Conservation (phyloP, 495 filamentous ascomycete genomes). For the Bathelium albidoporum region DNA sequence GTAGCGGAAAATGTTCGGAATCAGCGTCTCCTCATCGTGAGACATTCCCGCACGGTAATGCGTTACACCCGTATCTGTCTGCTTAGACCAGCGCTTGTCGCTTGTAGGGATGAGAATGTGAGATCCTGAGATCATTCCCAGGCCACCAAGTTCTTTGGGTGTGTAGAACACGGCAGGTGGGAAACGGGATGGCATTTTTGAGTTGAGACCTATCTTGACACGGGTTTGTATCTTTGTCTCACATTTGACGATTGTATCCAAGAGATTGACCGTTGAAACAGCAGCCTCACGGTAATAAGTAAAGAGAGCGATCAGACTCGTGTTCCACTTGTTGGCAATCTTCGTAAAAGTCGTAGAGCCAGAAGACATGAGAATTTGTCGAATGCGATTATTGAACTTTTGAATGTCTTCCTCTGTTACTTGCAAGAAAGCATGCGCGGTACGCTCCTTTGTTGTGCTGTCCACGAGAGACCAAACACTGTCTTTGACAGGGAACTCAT, state of each 20-base stretch:
- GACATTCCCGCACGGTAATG: slow-evolving; percentile 98
- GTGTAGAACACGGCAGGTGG: slow-evolving; percentile 99
- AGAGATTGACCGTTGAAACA: slow-evolving; percentile 88
- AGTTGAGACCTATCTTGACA: slow-evolving; percentile 98
- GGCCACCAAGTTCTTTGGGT: slow-evolving; percentile 92
- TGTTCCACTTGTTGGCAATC: slow-evolving; percentile 99
- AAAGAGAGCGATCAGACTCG: slow-evolving; percentile 94
- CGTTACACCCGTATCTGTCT: slow-evolving; percentile 94
- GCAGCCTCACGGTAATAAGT: slow-evolving; percentile 98
- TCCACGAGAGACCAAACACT: slow-evolving; percentile 97
- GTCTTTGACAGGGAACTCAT: slow-evolving; percentile 95
- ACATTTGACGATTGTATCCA: slow-evolving; percentile 98
- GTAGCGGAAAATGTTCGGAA: slow-evolving; percentile 98
- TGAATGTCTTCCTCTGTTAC: slow-evolving; percentile 98
- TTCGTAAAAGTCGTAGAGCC: slow-evolving; percentile 99
- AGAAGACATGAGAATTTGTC: slow-evolving; percentile 98
- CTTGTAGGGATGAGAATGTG: slow-evolving; percentile 97
- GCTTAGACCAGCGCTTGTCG: slow-evolving; percentile 96
- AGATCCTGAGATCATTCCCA: slow-evolving; percentile 98
- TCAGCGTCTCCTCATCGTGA: slow-evolving; percentile 94
- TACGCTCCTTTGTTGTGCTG: slow-evolving; percentile 91
- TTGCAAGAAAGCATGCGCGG: slow-evolving; percentile 94
- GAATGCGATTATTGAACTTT: slow-evolving; percentile 98
- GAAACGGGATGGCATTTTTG: slow-evolving; percentile 99
- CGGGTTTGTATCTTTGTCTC: slow-evolving; percentile 99